Evolutionary conservation across 2,329 filamentous ascomycete genomes (phyloP), one percentile per base, ranked within the genome.

Genomic region (Periconia digitata): DNA sequence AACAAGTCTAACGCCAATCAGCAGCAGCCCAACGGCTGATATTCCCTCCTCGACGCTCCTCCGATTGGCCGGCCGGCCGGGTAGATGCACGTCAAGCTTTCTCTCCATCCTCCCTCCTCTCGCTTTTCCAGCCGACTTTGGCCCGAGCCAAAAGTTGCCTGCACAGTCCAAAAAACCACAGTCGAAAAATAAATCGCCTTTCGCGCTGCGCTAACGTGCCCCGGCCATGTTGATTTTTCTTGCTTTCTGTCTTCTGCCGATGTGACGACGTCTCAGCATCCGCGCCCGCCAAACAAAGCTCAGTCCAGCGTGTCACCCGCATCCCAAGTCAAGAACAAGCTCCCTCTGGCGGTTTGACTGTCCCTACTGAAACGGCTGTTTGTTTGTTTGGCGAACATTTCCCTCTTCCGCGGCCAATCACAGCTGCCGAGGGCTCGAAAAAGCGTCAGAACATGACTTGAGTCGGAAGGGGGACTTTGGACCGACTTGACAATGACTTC

Each of bases 1-100:
- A 4, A 10, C 4, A 3, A 10, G 27, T 3, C 34, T 29, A 24
- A 34, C 47, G 53, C 64, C 60, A 69, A 69, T 69, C 56, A 66
- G 50, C 44, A 51, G 50, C 53, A 50, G 46, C 36, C 29, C 50
- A 58, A 55, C 55, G 49, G 51, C 51, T 59, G 53, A 55, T 54
- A 55, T 60, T 59, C 47, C 47, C 47, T 41, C 29, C 44, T 49
- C n/a, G n/a, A n/a, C n/a, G 48, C 34, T 20, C 13, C 47, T 56
- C 60, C 60, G 56, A 67, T 66, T 66, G 53, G 63, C 53, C 54
- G 23, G 20, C 55, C 37, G 54, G 58, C n/a, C n/a, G n/a, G n/a
- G n/a, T n/a, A n/a, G n/a, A n/a, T n/a, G n/a, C n/a, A n/a, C n/a
- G n/a, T n/a, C n/a, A 54, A 54, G 52, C 46, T 40, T 53, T 43